A percentile compares a stretch with the other conserved stretches of the same genome.
Conservation (phyloP, 2,329 filamentous ascomycete genomes). For the Ophiostoma populinum region DNA sequence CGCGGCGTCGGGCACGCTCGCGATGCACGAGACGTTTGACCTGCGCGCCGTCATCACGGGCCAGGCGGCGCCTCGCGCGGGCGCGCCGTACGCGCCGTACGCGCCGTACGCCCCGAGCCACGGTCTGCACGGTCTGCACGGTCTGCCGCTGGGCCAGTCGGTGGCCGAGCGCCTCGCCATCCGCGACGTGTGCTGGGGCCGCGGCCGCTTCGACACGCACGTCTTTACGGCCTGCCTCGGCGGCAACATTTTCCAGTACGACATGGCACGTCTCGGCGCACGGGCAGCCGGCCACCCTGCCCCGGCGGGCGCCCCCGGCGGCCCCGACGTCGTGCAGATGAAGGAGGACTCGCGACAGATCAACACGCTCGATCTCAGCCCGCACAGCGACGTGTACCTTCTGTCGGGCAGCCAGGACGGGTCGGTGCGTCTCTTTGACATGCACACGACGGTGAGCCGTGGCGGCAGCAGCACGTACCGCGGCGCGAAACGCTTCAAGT, state of each 20-base stretch:
- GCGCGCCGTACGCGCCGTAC: no score
- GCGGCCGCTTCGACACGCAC: conserved; percentile 27
- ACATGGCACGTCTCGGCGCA: conserved; percentile 32
- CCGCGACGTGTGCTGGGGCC: conserved; percentile 41
- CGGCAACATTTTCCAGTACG: conserved; percentile 48
- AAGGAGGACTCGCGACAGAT: conserved; percentile 46
- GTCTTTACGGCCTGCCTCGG: conserved; percentile 47
- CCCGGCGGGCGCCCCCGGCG: conserved; percentile 20
- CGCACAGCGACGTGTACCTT: conserved; percentile 37
- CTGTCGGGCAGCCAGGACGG: conserved; percentile 49
- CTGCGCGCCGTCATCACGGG: conserved; percentile 36
- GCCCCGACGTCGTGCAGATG: conserved; percentile 36
- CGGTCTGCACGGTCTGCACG: no score
- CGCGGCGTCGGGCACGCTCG: conserved; percentile 13
- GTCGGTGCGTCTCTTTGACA: conserved; percentile 43
- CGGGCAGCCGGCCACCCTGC: no score
- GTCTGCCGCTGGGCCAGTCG: no score
- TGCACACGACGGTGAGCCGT: conserved; percentile 28
- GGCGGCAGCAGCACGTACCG: conserved; percentile 33
- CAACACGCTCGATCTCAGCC: conserved; percentile 45
- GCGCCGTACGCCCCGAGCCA: no score
- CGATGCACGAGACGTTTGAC: conserved; percentile 38
- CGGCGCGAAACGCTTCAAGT: conserved; percentile 27
- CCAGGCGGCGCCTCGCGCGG: conserved; percentile 26
- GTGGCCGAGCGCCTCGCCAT: conserved; percentile 43